Evolutionary conservation across 192 early-diverging fungal genomes (phyloP), one percentile per base, ranked within the genome.

Genomic region (Entrophospora sp.): DNA sequence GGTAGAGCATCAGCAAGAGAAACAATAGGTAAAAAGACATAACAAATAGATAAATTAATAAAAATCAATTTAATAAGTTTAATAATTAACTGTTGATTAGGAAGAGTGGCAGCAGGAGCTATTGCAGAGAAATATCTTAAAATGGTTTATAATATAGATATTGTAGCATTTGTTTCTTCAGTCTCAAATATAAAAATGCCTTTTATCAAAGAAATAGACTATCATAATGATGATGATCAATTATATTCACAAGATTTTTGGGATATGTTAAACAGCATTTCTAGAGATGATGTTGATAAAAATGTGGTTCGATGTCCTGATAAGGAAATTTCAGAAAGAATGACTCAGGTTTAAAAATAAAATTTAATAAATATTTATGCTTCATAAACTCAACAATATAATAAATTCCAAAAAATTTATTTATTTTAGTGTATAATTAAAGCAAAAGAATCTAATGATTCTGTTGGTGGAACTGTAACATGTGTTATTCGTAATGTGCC

Each of bases 401-500:
- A 18, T 38, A 16, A 24, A 6, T 35, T 14, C 13, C 42, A 5
- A 16, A 37, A 4, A 22, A 16, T 16, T 25, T 35, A 35, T 51
- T 10, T 27, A n/a, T n/a, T 25, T 44, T 55, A 89, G 86, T 69
- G 84, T 24, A 95, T 98, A 42, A 71, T 94, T 34, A 67, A 80
- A 59, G 87, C 89, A 44, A 85, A 83, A 63, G 85, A 87, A 14
- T 86, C 83, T 37, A 78, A 89, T 60, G 90, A 98, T 79, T 97
- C 94, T 12, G 91, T 95, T 66, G 96, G 96, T 45, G 96, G 96
- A 6, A 87, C 87, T 4, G 90, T 98, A 16, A 91, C 92, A 16
- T 98, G 96, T 73, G 94, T 98, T 36, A 93, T 98, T 72, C 84
- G 96, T 48, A 91, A 93, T 58, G 81, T 85, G 25, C 96, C 96